Evolutionary conservation across 1,284 basidiomycete species (phyloP).

Genomic region (Ceratobasidium sp.): DNA sequence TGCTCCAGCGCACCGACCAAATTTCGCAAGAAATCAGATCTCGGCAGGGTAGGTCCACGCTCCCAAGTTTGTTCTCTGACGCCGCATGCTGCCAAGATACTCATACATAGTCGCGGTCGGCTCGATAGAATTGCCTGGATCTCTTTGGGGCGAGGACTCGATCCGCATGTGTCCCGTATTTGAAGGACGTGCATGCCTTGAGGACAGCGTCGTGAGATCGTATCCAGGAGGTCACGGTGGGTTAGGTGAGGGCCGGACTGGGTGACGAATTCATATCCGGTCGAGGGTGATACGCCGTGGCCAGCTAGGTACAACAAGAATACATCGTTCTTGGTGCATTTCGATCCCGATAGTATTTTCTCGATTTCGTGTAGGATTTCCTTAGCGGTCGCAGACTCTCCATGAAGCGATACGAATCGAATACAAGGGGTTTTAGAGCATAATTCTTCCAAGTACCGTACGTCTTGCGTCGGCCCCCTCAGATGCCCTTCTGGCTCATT

Average conservation of each 20-base stretch:
- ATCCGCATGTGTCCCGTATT: constrained; percentile 11
- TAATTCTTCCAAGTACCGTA: neutral
- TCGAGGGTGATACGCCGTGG: neutral
- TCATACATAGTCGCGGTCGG: neutral
- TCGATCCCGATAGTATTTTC: neutral
- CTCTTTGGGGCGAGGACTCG: neutral
- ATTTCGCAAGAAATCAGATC: neutral
- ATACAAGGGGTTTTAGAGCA: neutral
- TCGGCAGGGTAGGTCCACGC: neutral
- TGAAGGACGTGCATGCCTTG: neutral
- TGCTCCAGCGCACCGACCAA: neutral
- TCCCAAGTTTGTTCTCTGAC: neutral
- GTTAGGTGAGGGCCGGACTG: neutral
- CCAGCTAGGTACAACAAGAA: constrained; percentile 15
- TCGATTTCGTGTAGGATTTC: neutral
- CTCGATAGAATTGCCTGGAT: neutral
- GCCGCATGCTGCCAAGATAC: constrained; percentile 1
- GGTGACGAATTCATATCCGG: constrained; percentile 11
- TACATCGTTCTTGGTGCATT: neutral
- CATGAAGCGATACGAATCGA: constrained; percentile 2
- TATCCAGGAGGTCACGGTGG: neutral
- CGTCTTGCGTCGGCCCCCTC: neutral
- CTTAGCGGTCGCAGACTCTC: neutral
- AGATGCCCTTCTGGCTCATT: neutral
- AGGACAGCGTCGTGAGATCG: neutral